Base-by-base conservation (phyloP, 495 filamentous ascomycete genomes). In the Aspergillus wentii region DNA sequence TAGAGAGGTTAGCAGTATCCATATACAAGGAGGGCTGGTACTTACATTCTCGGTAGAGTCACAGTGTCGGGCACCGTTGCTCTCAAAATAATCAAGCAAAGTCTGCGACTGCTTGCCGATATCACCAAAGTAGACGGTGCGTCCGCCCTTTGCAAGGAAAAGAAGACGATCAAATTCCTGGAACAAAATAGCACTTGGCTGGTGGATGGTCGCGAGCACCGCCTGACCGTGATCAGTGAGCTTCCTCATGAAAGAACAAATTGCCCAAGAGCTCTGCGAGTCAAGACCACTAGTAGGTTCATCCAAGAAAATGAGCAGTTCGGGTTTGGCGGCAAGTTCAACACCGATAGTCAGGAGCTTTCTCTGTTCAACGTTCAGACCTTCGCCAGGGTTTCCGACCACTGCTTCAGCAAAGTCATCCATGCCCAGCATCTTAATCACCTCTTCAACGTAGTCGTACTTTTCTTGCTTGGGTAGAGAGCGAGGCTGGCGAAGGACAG, bases 131-230 rank as follows among this genome's bases (percentile, higher is more conserved):
- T 94, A 94, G 25, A 94, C 85, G 0, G 86, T 86, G 43, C 71
- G 76, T 19, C 89, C 89, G 20, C 86, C 88, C 37, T 79, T 81
- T 3, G 80, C 79, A 23, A 95, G 68, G 65, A 94, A 90, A 13
- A 94, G 68, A 8, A 97, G 68, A 14, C 85, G 79, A 57, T 97
- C 89, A 51, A 97, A 97, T 30, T 84, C 77, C 52, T 94, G 83
- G 66, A 97, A 94, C 29, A 97, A 70, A 55, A 89, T 80, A 20
- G 87, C 87, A 2, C 83, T 89, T 1, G 88, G 88, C 56, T 97
- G 91, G 59, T 97, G 91, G 38, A 97, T 95, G 3, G 89, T 95
- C 50, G 84, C 88, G 5, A 95, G 76, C 46, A 95, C 82, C 27
- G 89, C 88, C 56, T 94, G 87, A 13, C 88, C 88, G 44, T 76